Evolutionary conservation across 106 monocot genomes (phyloP).

Genomic region (Platanthera guangdongensis): DNA sequence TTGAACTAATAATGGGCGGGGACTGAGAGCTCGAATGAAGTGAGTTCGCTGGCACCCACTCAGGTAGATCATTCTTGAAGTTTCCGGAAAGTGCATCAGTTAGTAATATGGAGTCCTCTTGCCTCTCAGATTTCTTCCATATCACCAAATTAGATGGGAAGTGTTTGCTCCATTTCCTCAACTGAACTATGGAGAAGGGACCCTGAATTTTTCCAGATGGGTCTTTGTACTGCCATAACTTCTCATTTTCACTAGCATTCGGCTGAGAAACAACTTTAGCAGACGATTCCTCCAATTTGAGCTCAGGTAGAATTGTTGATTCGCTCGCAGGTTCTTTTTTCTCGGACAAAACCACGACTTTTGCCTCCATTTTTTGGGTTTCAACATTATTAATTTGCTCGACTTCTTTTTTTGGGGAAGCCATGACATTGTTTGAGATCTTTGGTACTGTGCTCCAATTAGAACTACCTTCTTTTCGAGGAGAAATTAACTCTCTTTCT

Average conservation of each 20-base stretch:
- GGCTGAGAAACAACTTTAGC: constrained; percentile 4
- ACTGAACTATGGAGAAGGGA: constrained; percentile 54
- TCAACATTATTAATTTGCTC: constrained; percentile 5
- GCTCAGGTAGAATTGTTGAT: constrained; percentile 7
- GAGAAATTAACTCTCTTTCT: constrained; percentile 24
- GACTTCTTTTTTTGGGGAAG: constrained; percentile 7
- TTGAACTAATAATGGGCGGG: background rate
- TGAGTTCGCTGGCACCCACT: constrained; percentile 9
- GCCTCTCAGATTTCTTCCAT: constrained; percentile 45
- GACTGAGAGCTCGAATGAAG: background rate
- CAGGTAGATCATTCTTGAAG: constrained; percentile 34
- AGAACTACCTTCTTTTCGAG: constrained; percentile 16
- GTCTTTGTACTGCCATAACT: constrained; percentile 63
- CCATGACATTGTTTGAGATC: constrained; percentile 13
- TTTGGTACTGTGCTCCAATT: constrained; percentile 17
- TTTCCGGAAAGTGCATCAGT: constrained; percentile 52
- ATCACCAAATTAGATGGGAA: constrained; percentile 51
- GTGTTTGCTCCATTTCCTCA: constrained; percentile 65
- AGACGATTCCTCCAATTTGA: background rate
- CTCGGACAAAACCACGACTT: constrained; percentile 1
- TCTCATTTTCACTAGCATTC: constrained; percentile 35
- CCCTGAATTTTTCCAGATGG: constrained; percentile 66
- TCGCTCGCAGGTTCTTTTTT: constrained; percentile 7
- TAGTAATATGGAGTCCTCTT: constrained; percentile 52
- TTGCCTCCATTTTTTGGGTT: constrained; percentile 13